These are phyloP conservation scores for Aaosphaeria pasadenensis DNA, from an alignment of 2,329 filamentous ascomycete genomes.

Conservation along the genomic window DNA sequence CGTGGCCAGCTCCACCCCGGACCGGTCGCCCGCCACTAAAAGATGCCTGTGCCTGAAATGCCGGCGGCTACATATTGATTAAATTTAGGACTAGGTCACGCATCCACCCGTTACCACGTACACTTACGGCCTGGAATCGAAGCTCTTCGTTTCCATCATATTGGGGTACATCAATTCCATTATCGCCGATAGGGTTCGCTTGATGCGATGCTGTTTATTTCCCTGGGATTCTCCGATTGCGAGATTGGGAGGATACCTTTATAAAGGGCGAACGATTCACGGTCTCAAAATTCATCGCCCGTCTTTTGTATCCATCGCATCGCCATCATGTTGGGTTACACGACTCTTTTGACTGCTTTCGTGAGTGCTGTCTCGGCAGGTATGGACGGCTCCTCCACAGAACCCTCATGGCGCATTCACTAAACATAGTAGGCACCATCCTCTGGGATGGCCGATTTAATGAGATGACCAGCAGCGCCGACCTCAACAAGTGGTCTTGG, in stretches of 20 bases:
- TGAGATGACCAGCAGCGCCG: conserved; percentile 51
- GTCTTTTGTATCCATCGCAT: neutral
- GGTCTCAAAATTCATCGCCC: neutral
- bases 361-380: conserved; percentile 31
- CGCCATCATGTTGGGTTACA: conserved; percentile 30
- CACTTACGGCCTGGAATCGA: conserved; percentile 8
- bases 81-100: conserved; percentile 28
- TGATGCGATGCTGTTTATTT: conserved; percentile 4
- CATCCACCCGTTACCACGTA: conserved; percentile 8
- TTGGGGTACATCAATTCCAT: conserved; percentile 13
- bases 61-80: conserved; percentile 33
- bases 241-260: too few relatives aligned
- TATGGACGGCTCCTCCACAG: conserved; percentile 2
- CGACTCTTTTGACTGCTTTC: conserved; percentile 25
- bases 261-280: too few relatives aligned
- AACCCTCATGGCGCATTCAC: neutral
- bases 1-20: conserved; percentile 16
- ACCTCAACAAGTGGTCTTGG: conserved; percentile 64
- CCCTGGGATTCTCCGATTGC: neutral
- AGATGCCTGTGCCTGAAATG: conserved; percentile 15
- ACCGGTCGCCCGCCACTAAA: conserved; percentile 33
- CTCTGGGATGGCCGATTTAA: conserved; percentile 68
- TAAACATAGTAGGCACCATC: conserved; percentile 41
- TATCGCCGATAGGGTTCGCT: neutral
- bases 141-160: conserved; percentile 16